Evolutionary conservation across 2,329 filamentous ascomycete genomes (phyloP), one percentile per base, ranked within the genome.

Genomic region (Xylariaceae sp.): DNA sequence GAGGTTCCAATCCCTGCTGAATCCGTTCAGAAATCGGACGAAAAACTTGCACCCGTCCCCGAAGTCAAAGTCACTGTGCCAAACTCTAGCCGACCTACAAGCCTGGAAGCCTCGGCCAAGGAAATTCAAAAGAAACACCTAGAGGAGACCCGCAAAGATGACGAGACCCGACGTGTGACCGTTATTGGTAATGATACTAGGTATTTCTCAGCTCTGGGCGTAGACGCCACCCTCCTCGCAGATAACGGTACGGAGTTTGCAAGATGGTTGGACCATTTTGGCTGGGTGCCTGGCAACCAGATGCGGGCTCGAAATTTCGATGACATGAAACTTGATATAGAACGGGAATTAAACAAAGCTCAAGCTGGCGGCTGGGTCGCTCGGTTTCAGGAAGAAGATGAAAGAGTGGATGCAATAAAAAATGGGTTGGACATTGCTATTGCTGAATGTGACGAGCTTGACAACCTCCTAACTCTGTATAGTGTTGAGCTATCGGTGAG

Each of bases 351-450:
- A 52, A 91, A 92, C 60, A 89, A 91, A 62, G 89, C 93, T 2
- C 93, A 97, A 74, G 92, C 92, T 43, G 93, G 91, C 50, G 92
- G 91, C 56, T 97, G 93, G 92, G 79, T 97, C 41, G 87, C 88
- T 44, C 87, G 93, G 55, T 82, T 87, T 60, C 78, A 93, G 61
- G 89, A 94, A 61, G 92, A 96, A 65, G 93, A 97, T 68, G 92
- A 94, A 57, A 85, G 93, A 53, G 89, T 97, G 2, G 87, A 91
- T 53, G 88, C 89, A 21, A 91, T 99, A 62, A 92, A 93, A 64
- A 83, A 78, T 52, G 86, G 96, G 49, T 87, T 99, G 49, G 93
- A 99, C 68, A 81, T 87, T 59, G 89, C 92, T n/a, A 92, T 99
- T 64, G 83, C 87, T 16, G 94, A 99, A 74, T 97, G 94, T 66